phyloP scores from a whole-genome alignment of 768 basidiomycete species.

The Sporobolomyces pararoseus region DNA sequence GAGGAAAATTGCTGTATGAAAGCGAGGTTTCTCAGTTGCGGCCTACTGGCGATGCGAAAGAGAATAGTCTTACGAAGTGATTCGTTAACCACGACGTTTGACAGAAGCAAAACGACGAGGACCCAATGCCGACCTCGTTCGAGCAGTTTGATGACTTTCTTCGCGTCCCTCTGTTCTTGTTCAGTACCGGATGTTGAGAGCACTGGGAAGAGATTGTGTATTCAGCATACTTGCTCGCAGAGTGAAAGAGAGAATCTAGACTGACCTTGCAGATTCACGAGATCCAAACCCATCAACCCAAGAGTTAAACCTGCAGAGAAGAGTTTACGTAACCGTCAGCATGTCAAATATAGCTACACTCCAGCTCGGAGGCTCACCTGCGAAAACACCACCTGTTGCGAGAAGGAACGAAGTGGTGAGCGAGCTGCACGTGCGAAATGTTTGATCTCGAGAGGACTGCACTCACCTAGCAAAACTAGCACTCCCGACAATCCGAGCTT shows the following conservation, averaged over 20 bases:
- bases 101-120: conserved; percentile 79
- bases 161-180: conserved; percentile 46
- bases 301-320: conserved; percentile 49
- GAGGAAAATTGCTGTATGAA: conserved; percentile 49
- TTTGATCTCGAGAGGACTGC: background rate
- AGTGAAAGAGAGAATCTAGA: background rate
- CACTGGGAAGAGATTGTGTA: conserved; percentile 5
- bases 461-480: conserved; percentile 68
- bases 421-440: conserved; percentile 9
- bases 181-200: conserved; percentile 40
- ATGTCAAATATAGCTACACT: background rate
- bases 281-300: conserved; percentile 51
- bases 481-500: conserved; percentile 64
- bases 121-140: conserved; percentile 82
- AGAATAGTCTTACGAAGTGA: conserved; percentile 45
- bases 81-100: conserved; percentile 65
- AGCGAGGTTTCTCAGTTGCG: background rate
- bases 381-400: conserved; percentile 65
- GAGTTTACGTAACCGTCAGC: background rate
- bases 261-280: conserved; percentile 32
- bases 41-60: too few species aligned
- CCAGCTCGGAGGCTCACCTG: conserved; percentile 50
- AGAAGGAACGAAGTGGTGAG: background rate
- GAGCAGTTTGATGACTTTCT: conserved; percentile 57
- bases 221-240: background rate